Base-by-base conservation (phyloP, 495 filamentous ascomycete species). In the Lasiosphaeria ovina region DNA sequence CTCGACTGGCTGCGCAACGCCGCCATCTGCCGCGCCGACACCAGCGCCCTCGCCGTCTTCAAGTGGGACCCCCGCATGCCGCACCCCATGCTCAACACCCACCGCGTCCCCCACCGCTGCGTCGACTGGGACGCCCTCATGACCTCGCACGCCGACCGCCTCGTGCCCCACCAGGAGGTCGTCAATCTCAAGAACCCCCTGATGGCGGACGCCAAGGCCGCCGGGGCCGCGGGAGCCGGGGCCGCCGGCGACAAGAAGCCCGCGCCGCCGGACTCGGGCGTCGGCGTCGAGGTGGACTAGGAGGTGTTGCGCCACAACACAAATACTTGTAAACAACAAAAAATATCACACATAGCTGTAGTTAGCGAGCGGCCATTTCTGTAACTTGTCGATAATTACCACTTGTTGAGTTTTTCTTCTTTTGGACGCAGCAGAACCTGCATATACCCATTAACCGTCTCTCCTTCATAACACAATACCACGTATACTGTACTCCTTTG, bases 1-100 rank as follows among this genome's bases (percentile, higher is more conserved):
- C 44, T 47, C 12, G 44, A 47, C 44, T 47, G 44, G 44, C 44
- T 47, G 44, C 44, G 44, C 44, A 47, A 47, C 44, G 44, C 44
- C 12, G 44, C 44, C 44, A 47, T 47, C 44, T 47, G 44, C 44
- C 44, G 44, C 8, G 44, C 44, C 44, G 44, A 47, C 44, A 47
- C 44, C 0, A 47, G 44, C 44, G 44, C 44, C 6, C 44, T 47
- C 6, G 44, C 44, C 8, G 44, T 47, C 6, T 47, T 47, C 44
- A 47, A 47, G 44, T 47, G 44, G 44, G 44, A 47, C 2, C 44
- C 44, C 1, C 7, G 44, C 8, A 47, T 47, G 44, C 44, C 44
- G 44, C 44, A 47, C 16, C 44, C 44, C 44, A 47, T 47, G 44
- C 44, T 47, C 12, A 47, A 47, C 44, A 47, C 44, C 12, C 44